Percentiles rank a stretch among this genome's conserved stretches.
Evolutionary conservation across 345 rosid species (phyloP).

Genomic region (Microthlaspi erraticum): DNA sequence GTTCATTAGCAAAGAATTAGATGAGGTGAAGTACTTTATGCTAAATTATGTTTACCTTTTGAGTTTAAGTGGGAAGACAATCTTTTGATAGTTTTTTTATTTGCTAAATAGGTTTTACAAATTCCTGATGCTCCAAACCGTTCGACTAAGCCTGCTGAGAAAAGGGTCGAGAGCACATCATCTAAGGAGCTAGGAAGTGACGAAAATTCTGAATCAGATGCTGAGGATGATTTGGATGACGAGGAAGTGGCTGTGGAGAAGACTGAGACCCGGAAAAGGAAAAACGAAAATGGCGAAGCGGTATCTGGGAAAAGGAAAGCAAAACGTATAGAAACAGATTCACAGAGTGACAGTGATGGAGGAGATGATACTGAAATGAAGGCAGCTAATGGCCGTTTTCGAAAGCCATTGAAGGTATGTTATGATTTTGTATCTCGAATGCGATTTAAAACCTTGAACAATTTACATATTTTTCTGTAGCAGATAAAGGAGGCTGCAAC

Average conservation of each 20-base stretch:
- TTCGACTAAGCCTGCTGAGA: constrained; percentile 47
- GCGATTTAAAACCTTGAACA: not conserved
- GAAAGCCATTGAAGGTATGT: constrained; percentile 59
- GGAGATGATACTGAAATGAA: constrained; percentile 59
- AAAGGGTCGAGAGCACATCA: constrained; percentile 48
- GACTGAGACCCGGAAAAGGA: constrained; percentile 57
- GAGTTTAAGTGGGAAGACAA: constrained; percentile 3
- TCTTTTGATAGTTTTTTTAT: constrained; percentile 4
- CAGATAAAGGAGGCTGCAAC: constrained; percentile 73
- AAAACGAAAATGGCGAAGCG: constrained; percentile 53
- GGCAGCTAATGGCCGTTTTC: constrained; percentile 27
- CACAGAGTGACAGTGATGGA: constrained; percentile 51
- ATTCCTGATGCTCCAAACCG: constrained; percentile 48
- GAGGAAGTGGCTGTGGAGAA: constrained; percentile 41
- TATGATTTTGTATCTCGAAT: constrained; percentile 9
- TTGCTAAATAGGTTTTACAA: constrained; percentile 36
- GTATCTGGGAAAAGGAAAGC: constrained; percentile 54
- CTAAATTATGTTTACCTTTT: constrained; percentile 4
- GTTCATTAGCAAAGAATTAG: constrained; percentile 65
- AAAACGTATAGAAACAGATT: constrained; percentile 50
- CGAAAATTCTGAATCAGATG: constrained; percentile 53
- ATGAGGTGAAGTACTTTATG: constrained; percentile 53
- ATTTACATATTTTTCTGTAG: constrained; percentile 37
- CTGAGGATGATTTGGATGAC: constrained; percentile 51
- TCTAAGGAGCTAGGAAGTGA: constrained; percentile 45